Percentiles rank a stretch among this genome's conserved stretches.
These are phyloP conservation scores for Cucurbita ficifolia DNA, from an alignment of 306 rosid species.

Conservation along the genomic window DNA sequence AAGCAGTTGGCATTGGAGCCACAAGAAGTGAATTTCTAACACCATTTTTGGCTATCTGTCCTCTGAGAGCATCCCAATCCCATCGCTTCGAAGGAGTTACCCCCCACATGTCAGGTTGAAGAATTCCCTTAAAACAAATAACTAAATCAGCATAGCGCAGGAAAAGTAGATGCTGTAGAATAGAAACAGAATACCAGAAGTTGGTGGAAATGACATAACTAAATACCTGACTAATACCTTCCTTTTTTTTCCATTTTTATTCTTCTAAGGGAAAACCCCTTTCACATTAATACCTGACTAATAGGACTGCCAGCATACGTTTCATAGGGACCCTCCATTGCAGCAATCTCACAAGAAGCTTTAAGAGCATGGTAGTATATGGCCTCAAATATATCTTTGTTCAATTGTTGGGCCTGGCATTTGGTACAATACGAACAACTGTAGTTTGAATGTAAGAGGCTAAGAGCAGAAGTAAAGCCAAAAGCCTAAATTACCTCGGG, in stretches of 20 bases:
- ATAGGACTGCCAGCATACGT: slow-evolving; percentile 70
- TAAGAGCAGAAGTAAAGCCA: neutral
- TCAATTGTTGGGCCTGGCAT: slow-evolving; percentile 77
- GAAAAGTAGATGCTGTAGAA: neutral
- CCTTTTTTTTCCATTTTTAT: neutral
- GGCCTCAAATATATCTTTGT: slow-evolving; percentile 84
- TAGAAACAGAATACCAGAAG: neutral
- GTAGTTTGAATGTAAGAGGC: slow-evolving; percentile 5
- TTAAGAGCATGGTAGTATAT: slow-evolving; percentile 76
- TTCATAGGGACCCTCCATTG: slow-evolving; percentile 63
- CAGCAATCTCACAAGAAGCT: slow-evolving; percentile 65
- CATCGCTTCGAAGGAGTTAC: slow-evolving; percentile 53
- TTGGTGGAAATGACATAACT: neutral
- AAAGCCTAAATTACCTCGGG: slow-evolving; percentile 45
- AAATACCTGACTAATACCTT: slow-evolving; percentile 49
- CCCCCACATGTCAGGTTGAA: slow-evolving; percentile 88
- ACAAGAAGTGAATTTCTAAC: slow-evolving; percentile 79
- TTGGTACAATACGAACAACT: slow-evolving; percentile 5
- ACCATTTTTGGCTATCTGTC: slow-evolving; percentile 37
- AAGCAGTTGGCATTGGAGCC: slow-evolving; percentile 90
- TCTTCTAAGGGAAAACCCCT: neutral
- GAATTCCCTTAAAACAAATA: slow-evolving; percentile 42
- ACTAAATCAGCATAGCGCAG: neutral
- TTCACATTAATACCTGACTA: slow-evolving; percentile 42
- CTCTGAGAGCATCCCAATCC: slow-evolving; percentile 60